phyloP scores from a whole-genome alignment of 2,329 filamentous ascomycete genomes.

The Metarhizium guizhouense region DNA sequence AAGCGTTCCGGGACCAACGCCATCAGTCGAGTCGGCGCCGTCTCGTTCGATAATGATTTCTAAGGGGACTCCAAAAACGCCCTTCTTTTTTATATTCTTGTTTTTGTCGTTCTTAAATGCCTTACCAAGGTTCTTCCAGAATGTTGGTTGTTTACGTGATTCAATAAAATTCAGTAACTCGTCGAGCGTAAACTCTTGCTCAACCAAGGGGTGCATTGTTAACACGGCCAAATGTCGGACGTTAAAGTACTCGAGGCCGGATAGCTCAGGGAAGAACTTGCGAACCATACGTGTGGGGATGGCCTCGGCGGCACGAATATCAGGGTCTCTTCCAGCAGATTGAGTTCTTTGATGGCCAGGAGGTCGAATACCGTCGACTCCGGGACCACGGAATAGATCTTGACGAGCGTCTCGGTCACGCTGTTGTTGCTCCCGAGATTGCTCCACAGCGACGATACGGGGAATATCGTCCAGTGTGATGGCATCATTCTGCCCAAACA shows the following conservation, averaged over 20 bases:
- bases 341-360: conserved; percentile 60
- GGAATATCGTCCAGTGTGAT: conserved; percentile 94
- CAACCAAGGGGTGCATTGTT: conserved; percentile 87
- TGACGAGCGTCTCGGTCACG: conserved; percentile 43
- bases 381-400: conserved; percentile 54
- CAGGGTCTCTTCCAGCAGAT: conserved; percentile 41
- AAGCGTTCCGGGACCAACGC: conserved; percentile 83
- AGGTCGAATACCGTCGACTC: conserved; percentile 33
- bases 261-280: conserved; percentile 92
- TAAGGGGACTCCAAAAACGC: conserved; percentile 82
- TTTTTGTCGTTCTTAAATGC: conserved; percentile 82
- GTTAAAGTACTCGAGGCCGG: conserved; percentile 93
- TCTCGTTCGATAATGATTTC: conserved; percentile 87
- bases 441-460: conserved; percentile 88
- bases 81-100: conserved; percentile 80
- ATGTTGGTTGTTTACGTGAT: conserved; percentile 76
- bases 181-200: conserved; percentile 85
- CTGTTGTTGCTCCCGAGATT: conserved; percentile 83
- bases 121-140: conserved; percentile 98
- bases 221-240: conserved; percentile 90
- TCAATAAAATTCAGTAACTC: conserved; percentile 90
- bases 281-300: conserved; percentile 50
- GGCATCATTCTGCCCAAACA: conserved; percentile 83
- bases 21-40: conserved; percentile 94
- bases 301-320: conserved; percentile 41